These are phyloP conservation scores for Fomitopsis betulina DNA, from an alignment of 1,284 basidiomycete species.

Conservation along the genomic window DNA sequence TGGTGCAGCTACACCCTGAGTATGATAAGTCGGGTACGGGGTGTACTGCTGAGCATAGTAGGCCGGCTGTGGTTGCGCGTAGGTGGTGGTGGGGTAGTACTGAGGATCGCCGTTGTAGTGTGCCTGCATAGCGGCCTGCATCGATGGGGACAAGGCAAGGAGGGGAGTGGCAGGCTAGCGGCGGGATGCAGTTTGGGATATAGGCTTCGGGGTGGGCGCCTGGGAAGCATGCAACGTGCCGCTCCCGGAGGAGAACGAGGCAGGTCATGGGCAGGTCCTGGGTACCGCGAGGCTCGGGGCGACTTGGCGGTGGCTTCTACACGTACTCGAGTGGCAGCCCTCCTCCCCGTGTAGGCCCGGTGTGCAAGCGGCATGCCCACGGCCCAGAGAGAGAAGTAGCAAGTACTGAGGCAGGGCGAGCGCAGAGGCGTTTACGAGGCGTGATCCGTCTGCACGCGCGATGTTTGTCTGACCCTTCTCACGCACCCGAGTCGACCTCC, in stretches of 20 bases:
- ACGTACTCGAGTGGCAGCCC: not conserved
- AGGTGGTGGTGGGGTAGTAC: slow-evolving; percentile 17
- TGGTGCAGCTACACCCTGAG: slow-evolving; percentile 13
- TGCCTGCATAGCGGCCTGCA: slow-evolving; percentile 20
- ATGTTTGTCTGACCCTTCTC: not conserved
- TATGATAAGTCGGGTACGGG: slow-evolving; percentile 15
- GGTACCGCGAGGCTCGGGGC: slow-evolving; percentile 1
- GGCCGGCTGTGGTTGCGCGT: slow-evolving; percentile 11
- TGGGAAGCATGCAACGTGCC: slow-evolving; percentile 12
- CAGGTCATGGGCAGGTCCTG: slow-evolving; percentile 2
- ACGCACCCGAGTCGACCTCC: not conserved
- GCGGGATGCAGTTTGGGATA: not conserved
- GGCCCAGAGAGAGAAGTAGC: not conserved
- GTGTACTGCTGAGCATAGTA: slow-evolving; percentile 18
- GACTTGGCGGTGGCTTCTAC: not conserved
- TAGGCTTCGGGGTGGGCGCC: slow-evolving; percentile 6
- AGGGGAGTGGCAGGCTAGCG: not conserved
- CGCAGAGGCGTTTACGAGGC: not conserved
- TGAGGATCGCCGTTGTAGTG: slow-evolving; percentile 15
- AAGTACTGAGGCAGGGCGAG: not conserved
- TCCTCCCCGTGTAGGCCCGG: not conserved
- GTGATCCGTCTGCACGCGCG: not conserved
- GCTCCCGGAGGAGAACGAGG: slow-evolving; percentile 3
- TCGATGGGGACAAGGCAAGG: not conserved
- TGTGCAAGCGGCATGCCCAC: not conserved